Percentiles rank a stretch among this genome's conserved stretches.
Evolutionary conservation across 1,284 basidiomycete genomes (phyloP).

Genomic region (Caloboletus inedulis): DNA sequence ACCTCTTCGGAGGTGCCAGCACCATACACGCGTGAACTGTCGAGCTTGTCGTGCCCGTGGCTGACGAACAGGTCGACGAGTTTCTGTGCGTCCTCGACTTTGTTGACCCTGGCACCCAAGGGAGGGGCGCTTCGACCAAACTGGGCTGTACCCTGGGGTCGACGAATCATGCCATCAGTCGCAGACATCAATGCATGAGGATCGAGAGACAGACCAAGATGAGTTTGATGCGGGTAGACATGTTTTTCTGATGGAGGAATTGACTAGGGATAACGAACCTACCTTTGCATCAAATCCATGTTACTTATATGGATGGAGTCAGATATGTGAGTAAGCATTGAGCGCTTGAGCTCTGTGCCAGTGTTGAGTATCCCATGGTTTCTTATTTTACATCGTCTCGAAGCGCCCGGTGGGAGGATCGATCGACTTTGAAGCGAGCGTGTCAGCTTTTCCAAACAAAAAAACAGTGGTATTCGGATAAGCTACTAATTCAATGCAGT

Average conservation of each 20-base stretch:
- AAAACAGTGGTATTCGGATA: background rate
- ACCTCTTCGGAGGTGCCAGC: conserved; percentile 26
- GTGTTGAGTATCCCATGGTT: background rate
- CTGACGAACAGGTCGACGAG: conserved; percentile 27
- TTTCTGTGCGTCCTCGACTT: conserved; percentile 23
- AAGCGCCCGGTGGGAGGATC: background rate
- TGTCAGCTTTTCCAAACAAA: background rate
- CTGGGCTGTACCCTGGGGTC: conserved; percentile 11
- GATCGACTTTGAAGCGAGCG: background rate
- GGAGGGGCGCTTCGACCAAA: conserved; percentile 15
- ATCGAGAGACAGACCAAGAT: conserved; percentile 1
- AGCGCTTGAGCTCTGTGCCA: too few relatives aligned
- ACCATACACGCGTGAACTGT: conserved; percentile 26
- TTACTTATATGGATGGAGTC: background rate
- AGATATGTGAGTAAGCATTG: background rate
- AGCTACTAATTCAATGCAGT: conserved; percentile 21
- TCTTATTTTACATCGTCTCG: background rate
- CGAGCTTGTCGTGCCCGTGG: conserved; percentile 26
- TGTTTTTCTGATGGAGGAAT: background rate
- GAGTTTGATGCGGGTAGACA: conserved; percentile 12
- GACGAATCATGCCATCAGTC: background rate
- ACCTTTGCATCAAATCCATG: background rate
- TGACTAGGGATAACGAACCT: background rate
- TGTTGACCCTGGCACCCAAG: conserved; percentile 21
- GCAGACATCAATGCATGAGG: background rate